Evolutionary conservation across 192 early-diverging fungal genomes (phyloP).

Genomic region (Coemansia sp.): DNA sequence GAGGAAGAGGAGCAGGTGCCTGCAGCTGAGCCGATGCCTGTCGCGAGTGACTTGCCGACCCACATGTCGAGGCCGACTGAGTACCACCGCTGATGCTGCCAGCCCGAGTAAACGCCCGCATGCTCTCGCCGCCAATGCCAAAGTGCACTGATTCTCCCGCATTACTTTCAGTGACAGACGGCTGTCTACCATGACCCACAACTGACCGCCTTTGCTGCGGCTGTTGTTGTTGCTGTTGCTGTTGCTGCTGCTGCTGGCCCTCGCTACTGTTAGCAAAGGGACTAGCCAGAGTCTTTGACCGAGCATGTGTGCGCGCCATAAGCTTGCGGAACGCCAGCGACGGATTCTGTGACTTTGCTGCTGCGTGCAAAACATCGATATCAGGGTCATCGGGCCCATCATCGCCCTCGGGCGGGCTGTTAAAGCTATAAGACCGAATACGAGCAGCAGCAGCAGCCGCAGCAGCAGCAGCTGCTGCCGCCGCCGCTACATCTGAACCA

Average conservation of each 20-base stretch:
- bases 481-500: neutral
- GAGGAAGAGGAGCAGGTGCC: too few relatives aligned
- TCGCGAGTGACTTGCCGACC: constrained; percentile 20
- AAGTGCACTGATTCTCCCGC: constrained; percentile 23
- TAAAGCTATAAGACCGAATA: constrained; percentile 54
- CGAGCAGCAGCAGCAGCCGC: too few relatives aligned
- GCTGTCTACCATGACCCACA: constrained; percentile 7
- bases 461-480: too few relatives aligned
- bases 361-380: constrained; percentile 50
- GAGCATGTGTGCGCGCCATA: constrained; percentile 52
- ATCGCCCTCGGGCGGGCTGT: constrained; percentile 36
- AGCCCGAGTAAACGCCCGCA: neutral
- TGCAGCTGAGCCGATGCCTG: constrained; percentile 19
- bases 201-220: neutral
- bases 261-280: constrained; percentile 13
- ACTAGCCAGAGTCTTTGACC: constrained; percentile 47
- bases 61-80: neutral
- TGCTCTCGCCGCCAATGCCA: constrained; percentile 47
- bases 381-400: constrained; percentile 23
- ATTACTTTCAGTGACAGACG: constrained; percentile 3
- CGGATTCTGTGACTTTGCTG: constrained; percentile 48
- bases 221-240: neutral
- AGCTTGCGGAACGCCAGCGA: constrained; percentile 48
- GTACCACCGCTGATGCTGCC: neutral
- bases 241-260: neutral